Evolutionary conservation across 306 rosid species (phyloP).

Genomic region (Rubus idaeus): DNA sequence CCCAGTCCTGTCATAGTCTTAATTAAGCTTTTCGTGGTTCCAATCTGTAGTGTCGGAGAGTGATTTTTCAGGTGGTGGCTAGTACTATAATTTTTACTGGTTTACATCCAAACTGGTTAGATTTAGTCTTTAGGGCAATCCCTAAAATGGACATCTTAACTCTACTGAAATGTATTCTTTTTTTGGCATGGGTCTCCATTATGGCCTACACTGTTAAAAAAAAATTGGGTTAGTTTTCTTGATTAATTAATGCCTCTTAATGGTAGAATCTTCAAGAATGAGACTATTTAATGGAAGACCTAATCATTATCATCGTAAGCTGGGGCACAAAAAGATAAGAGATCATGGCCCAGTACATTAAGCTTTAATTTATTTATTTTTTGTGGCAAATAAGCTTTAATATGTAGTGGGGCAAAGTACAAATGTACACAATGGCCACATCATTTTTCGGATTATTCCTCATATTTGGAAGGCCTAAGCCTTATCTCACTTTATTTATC

Average conservation of each 20-base stretch:
- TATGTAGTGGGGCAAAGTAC: slow-evolving; percentile 16
- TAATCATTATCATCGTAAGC: slow-evolving; percentile 45
- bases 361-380: too few relatives aligned
- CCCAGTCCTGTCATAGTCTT: slow-evolving; percentile 64
- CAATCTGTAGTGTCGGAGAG: slow-evolving; percentile 24
- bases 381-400: too few relatives aligned
- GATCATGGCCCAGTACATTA: slow-evolving; percentile 8
- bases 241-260: slow-evolving; percentile 36
- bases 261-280: slow-evolving; percentile 38
- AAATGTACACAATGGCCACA: neutral
- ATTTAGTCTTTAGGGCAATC: slow-evolving; percentile 55
- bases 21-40: slow-evolving; percentile 16
- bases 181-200: slow-evolving; percentile 56
- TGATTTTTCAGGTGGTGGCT: slow-evolving; percentile 23
- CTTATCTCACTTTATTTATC: too few relatives aligned
- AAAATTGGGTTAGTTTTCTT: slow-evolving; percentile 50
- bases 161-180: slow-evolving; percentile 32
- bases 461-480: too few relatives aligned
- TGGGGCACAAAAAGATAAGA: slow-evolving; percentile 27
- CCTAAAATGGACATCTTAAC: slow-evolving; percentile 42
- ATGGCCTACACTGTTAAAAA: slow-evolving; percentile 71
- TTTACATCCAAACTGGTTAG: slow-evolving; percentile 28
- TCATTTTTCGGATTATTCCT: too few relatives aligned
- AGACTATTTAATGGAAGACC: slow-evolving; percentile 45
- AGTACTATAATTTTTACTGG: slow-evolving; percentile 16